phyloP scores from a whole-genome alignment of 129 eudicot genomes.

The Flaveria sonorensis region DNA sequence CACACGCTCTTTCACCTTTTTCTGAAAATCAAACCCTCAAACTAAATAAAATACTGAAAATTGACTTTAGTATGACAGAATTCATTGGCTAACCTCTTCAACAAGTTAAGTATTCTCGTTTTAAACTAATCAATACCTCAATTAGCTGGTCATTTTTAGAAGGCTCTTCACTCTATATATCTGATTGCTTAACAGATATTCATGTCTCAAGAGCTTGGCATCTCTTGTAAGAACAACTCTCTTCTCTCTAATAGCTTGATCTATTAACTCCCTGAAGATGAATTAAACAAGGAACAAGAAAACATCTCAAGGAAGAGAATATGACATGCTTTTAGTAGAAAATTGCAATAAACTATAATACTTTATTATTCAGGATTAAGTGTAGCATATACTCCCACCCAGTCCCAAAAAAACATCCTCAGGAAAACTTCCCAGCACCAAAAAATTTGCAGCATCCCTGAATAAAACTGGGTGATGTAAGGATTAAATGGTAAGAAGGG shows the following conservation, averaged over 20 bases:
- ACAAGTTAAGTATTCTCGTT: conserved; percentile 3
- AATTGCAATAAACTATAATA: not conserved
- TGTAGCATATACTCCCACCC: not conserved
- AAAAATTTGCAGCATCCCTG: not conserved
- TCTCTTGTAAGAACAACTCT: conserved; percentile 90
- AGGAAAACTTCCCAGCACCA: not conserved
- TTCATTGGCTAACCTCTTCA: conserved; percentile 13
- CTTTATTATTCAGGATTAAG: not conserved
- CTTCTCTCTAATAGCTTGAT: conserved; percentile 79
- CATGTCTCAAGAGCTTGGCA: conserved; percentile 87
- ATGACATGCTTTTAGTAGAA: not conserved
- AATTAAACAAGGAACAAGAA: not conserved
- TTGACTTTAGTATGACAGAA: not conserved
- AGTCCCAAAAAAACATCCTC: not conserved
- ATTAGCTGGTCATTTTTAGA: conserved; percentile 80
- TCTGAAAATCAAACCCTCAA: not conserved
- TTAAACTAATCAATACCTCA: conserved; percentile 57
- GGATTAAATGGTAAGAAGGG: not conserved
- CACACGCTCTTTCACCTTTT: not conserved
- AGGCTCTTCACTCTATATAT: conserved; percentile 82
- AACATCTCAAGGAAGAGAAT: not conserved
- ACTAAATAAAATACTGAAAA: not conserved
- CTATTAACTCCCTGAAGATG: conserved; percentile 73
- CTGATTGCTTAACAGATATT: conserved; percentile 75
- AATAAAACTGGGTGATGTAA: conserved; percentile 7